Evolutionary conservation across 176 grass and related monocot species (phyloP).

Genomic region (Aegilops umbellulata): DNA sequence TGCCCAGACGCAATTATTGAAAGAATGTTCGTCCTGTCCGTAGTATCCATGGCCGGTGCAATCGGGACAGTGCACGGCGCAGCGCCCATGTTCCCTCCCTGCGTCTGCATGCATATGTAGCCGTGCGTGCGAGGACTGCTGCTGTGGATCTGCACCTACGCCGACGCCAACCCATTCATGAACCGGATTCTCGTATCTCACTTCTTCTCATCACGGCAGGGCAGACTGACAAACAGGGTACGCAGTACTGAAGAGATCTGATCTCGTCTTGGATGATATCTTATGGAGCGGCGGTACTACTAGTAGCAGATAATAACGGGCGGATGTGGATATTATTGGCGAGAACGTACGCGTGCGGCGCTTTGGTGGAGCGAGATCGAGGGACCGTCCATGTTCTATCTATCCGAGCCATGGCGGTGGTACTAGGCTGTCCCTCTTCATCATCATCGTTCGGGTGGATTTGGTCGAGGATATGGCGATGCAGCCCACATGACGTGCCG

Average conservation of each 20-base stretch:
- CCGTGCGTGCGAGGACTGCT: too few relatives aligned
- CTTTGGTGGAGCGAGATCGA: not conserved
- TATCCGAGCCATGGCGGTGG: not conserved
- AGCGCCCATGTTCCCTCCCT: not conserved
- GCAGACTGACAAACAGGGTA: not conserved
- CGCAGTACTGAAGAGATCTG: not conserved
- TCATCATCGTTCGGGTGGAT: slow-evolving; percentile 21
- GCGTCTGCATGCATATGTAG: too few relatives aligned
- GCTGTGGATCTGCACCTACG: not conserved
- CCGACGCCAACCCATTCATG: not conserved
- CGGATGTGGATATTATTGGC: not conserved
- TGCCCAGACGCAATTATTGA: not conserved
- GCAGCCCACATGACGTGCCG: slow-evolving; percentile 22
- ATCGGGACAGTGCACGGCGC: not conserved
- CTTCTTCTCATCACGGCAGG: not conserved
- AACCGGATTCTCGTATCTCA: not conserved
- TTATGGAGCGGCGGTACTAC: not conserved
- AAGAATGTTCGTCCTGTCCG: not conserved
- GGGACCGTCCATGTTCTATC: not conserved
- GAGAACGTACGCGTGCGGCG: not conserved
- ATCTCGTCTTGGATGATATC: not conserved
- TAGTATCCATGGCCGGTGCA: not conserved
- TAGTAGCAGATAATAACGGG: not conserved
- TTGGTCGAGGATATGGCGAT: not conserved
- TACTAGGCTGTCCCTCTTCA: not conserved